Conservation (phyloP, 176 grass and related monocot species). For the Cymbopogon citratus region DNA sequence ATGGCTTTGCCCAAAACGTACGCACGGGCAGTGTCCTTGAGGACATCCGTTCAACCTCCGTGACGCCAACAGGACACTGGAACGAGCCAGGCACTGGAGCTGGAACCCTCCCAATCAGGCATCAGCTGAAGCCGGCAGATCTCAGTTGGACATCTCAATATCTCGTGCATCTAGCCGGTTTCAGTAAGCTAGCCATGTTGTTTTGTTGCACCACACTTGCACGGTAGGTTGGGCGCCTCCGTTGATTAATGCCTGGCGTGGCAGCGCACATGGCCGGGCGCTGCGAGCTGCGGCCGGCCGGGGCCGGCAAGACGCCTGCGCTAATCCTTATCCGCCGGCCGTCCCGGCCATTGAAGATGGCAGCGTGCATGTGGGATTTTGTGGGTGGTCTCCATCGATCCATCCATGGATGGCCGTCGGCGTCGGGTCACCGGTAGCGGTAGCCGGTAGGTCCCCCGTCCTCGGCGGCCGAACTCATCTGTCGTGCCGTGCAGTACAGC, state of each 20-base stretch:
- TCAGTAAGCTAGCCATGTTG: no score
- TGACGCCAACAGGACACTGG: background rate
- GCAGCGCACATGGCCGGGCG: background rate
- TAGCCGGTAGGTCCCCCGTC: background rate
- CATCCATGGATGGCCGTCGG: no score
- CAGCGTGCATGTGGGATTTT: background rate
- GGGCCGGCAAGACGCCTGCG: background rate
- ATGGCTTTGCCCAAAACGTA: no score
- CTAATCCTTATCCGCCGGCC: constrained; percentile 1
- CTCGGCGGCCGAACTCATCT: background rate
- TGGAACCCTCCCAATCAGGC: background rate
- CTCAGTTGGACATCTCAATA: background rate
- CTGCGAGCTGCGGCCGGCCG: no score
- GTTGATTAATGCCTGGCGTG: background rate
- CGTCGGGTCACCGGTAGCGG: background rate
- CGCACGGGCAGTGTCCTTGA: no score
- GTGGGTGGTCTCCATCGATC: background rate
- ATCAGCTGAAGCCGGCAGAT: background rate
- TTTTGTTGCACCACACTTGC: background rate
- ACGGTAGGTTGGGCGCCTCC: constrained; percentile 12
- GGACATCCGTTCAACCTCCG: background rate
- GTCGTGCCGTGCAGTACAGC: background rate
- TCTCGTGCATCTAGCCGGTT: no score
- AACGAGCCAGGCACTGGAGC: background rate
- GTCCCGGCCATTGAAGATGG: constrained; percentile 5